Conservation (phyloP, 768 basidiomycete genomes). For the Rhodosporidiobolus sp. region DNA sequence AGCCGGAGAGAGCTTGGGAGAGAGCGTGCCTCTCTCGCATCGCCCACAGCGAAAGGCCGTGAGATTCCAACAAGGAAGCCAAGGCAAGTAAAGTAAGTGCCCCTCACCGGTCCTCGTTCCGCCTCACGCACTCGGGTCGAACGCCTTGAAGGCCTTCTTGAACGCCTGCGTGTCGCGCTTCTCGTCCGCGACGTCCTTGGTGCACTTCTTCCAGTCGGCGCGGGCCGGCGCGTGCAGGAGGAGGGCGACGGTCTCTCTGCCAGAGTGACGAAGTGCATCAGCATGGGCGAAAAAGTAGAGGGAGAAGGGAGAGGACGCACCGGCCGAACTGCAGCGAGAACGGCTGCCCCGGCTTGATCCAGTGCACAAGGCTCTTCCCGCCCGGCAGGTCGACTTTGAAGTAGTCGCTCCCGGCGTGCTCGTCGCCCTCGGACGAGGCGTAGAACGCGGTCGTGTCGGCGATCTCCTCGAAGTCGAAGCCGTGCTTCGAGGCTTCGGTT, state of each 20-base stretch:
- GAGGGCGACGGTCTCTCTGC: slow-evolving; percentile 74
- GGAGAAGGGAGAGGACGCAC: slow-evolving; percentile 54
- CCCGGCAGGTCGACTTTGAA: slow-evolving; percentile 87
- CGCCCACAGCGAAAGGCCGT: too few relatives aligned
- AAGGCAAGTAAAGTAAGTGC: too few relatives aligned
- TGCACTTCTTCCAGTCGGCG: slow-evolving; percentile 88
- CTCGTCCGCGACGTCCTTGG: slow-evolving; percentile 78
- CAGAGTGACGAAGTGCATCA: too few relatives aligned
- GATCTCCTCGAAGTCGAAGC: slow-evolving; percentile 73
- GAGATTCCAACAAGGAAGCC: too few relatives aligned
- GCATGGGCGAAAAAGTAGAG: not conserved
- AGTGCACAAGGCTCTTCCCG: slow-evolving; percentile 78
- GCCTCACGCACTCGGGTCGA: slow-evolving; percentile 20
- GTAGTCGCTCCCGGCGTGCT: slow-evolving; percentile 61
- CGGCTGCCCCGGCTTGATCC: slow-evolving; percentile 69
- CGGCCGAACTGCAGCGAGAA: slow-evolving; percentile 93
- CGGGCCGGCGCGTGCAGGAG: slow-evolving; percentile 73
- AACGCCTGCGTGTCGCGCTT: slow-evolving; percentile 77
- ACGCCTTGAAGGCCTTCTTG: slow-evolving; percentile 56
- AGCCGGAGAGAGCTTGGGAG: too few relatives aligned
- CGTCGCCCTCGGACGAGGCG: slow-evolving; percentile 45
- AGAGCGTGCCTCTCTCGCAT: too few relatives aligned
- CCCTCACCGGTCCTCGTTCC: too few relatives aligned
- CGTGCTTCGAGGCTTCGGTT: slow-evolving; percentile 63
- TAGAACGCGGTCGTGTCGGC: slow-evolving; percentile 59